A percentile compares a stretch with the other conserved stretches of the same genome.
Evolutionary conservation across 1,284 basidiomycete species (phyloP).

Genomic region (Trichosporon asahii): DNA sequence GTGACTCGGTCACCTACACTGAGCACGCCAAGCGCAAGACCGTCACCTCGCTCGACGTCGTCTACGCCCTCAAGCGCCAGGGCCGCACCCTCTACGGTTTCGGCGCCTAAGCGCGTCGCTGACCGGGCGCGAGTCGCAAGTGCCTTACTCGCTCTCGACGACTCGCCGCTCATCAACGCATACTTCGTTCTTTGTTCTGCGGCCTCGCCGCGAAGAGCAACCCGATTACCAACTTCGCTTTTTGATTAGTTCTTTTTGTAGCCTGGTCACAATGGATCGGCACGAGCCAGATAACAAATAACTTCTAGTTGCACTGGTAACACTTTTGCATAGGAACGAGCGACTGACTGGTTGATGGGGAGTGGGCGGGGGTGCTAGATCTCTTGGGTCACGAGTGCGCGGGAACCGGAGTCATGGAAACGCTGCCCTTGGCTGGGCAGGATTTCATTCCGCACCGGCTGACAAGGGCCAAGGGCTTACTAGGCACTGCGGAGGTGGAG

Average conservation of each 20-base stretch:
- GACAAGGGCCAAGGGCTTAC: no score
- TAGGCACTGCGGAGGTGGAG: no score
- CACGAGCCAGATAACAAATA: neutral
- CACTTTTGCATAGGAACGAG: no score
- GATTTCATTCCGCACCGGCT: neutral
- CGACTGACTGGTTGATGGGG: no score
- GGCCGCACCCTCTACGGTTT: conserved; percentile 85
- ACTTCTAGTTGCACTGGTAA: neutral
- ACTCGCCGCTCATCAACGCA: neutral
- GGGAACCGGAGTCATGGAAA: neutral
- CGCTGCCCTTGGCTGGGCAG: neutral
- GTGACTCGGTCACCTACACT: conserved; percentile 83
- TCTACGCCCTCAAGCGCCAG: conserved; percentile 89
- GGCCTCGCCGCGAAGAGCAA: neutral
- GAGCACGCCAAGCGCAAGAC: conserved; percentile 92
- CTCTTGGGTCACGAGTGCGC: neutral
- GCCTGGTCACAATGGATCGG: conserved; percentile 1
- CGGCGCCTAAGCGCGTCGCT: conserved; percentile 57
- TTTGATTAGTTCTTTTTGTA: conserved; percentile 6
- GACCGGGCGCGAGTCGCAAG: neutral
- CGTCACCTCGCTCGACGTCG: conserved; percentile 72
- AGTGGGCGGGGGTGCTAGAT: no score
- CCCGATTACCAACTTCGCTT: conserved; percentile 7
- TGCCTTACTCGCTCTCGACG: neutral
- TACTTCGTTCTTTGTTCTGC: neutral